Conservation (phyloP, 768 basidiomycete genomes). For the Floccularia luteovirens region DNA sequence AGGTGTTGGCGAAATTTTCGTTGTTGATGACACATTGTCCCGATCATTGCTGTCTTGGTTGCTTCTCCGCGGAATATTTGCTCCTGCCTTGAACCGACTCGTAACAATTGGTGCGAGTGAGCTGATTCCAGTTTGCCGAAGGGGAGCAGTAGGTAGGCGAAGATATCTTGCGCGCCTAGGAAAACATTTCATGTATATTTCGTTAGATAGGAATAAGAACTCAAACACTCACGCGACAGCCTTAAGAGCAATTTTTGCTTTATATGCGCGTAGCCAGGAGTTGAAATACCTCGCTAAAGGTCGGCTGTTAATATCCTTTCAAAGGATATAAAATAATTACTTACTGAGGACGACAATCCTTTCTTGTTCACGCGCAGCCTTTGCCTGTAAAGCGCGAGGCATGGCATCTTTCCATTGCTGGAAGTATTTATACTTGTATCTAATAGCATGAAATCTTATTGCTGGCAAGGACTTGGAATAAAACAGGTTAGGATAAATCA, state of each 20-base stretch:
- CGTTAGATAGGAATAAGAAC: neutral
- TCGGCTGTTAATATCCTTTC: conserved; percentile 2
- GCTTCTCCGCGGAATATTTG: too few species aligned
- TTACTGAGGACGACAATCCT: conserved; percentile 49
- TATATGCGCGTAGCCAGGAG: conserved; percentile 63
- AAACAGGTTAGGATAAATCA: conserved; percentile 1
- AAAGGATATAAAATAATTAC: conserved; percentile 20
- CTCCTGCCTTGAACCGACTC: too few species aligned
- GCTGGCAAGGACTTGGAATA: conserved; percentile 62
- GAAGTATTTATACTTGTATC: conserved; percentile 57
- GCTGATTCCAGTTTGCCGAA: too few species aligned
- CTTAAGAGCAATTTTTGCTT: conserved; percentile 66
- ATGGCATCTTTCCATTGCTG: conserved; percentile 59
- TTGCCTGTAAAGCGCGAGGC: conserved; percentile 61
- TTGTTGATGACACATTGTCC: too few species aligned
- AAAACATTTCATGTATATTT: conserved; percentile 6
- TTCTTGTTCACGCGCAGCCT: conserved; percentile 58
- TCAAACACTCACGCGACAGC: conserved; percentile 68
- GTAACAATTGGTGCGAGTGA: too few species aligned
- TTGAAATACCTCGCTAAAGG: conserved; percentile 44
- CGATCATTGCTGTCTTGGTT: too few species aligned
- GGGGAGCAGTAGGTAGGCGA: conserved; percentile 55
- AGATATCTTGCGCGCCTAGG: conserved; percentile 75
- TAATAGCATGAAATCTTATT: conserved; percentile 62
- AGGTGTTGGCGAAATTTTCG: too few species aligned